Base-by-base conservation (phyloP, 768 basidiomycete genomes). In the Tubosaeta brunneosetosa region DNA sequence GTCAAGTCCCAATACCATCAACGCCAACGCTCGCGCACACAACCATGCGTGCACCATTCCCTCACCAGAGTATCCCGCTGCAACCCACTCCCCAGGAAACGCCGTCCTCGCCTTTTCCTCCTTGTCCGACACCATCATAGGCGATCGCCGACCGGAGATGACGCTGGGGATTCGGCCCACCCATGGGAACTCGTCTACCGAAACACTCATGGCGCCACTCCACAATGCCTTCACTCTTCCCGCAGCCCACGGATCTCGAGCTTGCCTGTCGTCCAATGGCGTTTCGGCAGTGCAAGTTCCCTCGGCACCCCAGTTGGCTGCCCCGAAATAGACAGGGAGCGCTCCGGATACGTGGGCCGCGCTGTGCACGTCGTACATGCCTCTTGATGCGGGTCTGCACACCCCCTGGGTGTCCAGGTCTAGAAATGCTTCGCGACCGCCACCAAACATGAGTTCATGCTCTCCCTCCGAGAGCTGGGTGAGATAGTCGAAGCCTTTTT, bases 21-120 rank as follows among this genome's bases (percentile, higher is more conserved):
- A 58, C 11, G 82, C 85, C 17, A 86, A 64, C 8, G 80, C 82
- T 50, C 76, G 74, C 4, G 81, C 78, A 51, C 81, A 75, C 64
- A 83, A 62, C 84, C 85, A 86, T 0, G 82, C 84, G 56, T 85
- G 79, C 4, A 79, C 79, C 86, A 87, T 86, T 2, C 86, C 86
- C 57, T 89, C 86, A 1, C 86, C 86, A 0, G 77, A 74, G 61
- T 83, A 88, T 4, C 85, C 86, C 12, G 83, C 85, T 14, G 81
- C 72, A 14, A 88, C 75, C 87, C 86, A 88, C 63, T 88, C 86
- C 16, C 85, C 85, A 0, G 83, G 66, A 19, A 60, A 51, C 2
- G 53, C 56, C 50, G 52, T 54, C 45, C 57, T 57, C n/a, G 27
- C 32, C 7, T 42, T 22, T 51, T 37, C 36, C 10, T 16, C 44